Evolutionary conservation across 768 basidiomycete genomes (phyloP).

Genomic region (Galerina marginata): DNA sequence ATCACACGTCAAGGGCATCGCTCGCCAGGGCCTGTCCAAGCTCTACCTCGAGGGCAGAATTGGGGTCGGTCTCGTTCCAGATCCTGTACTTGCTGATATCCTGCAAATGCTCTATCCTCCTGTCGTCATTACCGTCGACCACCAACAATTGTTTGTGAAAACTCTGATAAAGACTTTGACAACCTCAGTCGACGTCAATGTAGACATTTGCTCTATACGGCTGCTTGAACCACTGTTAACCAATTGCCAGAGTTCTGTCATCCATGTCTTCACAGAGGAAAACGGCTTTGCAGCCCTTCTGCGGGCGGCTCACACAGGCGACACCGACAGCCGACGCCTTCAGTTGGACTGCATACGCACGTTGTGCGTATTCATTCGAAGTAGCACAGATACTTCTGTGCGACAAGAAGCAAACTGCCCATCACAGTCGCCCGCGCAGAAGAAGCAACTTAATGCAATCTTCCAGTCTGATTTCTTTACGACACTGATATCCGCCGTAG

Average conservation of each 20-base stretch:
- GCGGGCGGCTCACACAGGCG: conserved; percentile 37
- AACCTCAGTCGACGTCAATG: conserved; percentile 34
- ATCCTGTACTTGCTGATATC: conserved; percentile 39
- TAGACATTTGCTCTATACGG: conserved; percentile 39
- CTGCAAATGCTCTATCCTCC: conserved; percentile 43
- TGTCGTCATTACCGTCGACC: conserved; percentile 24
- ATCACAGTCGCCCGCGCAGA: conserved; percentile 15
- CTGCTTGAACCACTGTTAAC: conserved; percentile 37
- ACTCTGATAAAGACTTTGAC: conserved; percentile 35
- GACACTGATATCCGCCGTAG: conserved; percentile 35
- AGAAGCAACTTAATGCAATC: conserved; percentile 30
- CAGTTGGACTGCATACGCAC: conserved; percentile 46
- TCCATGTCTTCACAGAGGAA: conserved; percentile 36
- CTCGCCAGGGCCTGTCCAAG: conserved; percentile 39
- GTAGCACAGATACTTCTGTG: conserved; percentile 24
- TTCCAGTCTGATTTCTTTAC: conserved; percentile 46
- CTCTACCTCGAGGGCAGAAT: conserved; percentile 41
- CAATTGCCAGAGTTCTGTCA: conserved; percentile 29
- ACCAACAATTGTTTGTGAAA: conserved; percentile 35
- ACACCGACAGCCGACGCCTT: conserved; percentile 41
- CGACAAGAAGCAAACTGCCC: conserved; percentile 10
- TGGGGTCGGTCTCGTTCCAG: conserved; percentile 33
- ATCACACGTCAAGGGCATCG: conserved; percentile 28
- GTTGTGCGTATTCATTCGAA: conserved; percentile 40
- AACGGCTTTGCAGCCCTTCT: conserved; percentile 42